Base-by-base conservation (phyloP, 129 eudicot genomes). In the Artemisia tridentata region DNA sequence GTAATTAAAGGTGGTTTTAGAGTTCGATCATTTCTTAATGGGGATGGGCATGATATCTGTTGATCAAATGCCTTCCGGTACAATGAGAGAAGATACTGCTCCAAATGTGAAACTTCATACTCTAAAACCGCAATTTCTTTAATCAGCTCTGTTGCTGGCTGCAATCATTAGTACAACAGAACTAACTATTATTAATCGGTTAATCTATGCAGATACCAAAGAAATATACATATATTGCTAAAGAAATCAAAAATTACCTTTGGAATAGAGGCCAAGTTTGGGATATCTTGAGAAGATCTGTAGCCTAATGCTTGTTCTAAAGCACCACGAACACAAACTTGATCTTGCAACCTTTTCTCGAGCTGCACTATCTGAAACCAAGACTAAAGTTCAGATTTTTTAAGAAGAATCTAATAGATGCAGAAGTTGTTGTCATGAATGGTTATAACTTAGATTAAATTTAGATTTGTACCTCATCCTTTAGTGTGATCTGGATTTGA, bases 111-210 rank as follows among this genome's bases (percentile, higher is more conserved):
- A 53, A 91, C 97, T 83, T 91, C 95, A 38, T 83, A 75, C 82
- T 91, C 95, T 77, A 91, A 65, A 16, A 87, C 85, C 15, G 95
- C 78, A 53, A 91, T 91, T 78, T 91, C 95, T 79, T 72, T 83
- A n/a, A 91, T 85, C 60, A 91, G 78, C 75, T 87, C 89, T 45
- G 85, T 84, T 19, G 96, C 88, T n/a, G 96, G 86, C 99, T 95
- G 86, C 70, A 85, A 77, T 65, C 41, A 51, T 52, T 18, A 71
- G 19, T 5, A 11, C n/a, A 71, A 41, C 5, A 38, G 6, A 53
- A 19, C 29, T 47, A 56, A 57, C 38, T 0, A 50, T 20, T 67
- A 3, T 51, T 20, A 15, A 51, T 13, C 7, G 12, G 29, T n/a
- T 11, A 34, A 34, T 63, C 20, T 34, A 34, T 17, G 56, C 15